These are phyloP conservation scores for Phytophthora multivora DNA, from an alignment of 352 stramenopile species.

Conservation along the genomic window DNA sequence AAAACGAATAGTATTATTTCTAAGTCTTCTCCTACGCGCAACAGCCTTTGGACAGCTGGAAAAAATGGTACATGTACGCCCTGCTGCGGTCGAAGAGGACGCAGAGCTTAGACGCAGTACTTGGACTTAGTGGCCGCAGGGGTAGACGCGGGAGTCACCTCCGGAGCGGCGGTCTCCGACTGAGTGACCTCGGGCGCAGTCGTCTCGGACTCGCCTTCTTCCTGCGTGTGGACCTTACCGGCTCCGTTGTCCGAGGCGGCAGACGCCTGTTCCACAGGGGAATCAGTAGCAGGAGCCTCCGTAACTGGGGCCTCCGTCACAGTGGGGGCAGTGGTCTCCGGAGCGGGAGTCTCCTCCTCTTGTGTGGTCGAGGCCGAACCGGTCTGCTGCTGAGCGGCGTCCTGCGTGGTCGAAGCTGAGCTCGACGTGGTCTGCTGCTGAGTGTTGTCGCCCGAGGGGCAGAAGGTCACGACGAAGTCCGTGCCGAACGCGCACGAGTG, in stretches of 20 bases:
- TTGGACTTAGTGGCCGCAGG: conserved; percentile 32
- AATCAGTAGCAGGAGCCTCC: conserved; percentile 19
- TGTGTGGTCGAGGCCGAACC: conserved; percentile 7
- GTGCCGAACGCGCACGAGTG: conserved; percentile 65
- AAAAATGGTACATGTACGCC: conserved; percentile 16
- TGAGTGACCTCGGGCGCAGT: conserved; percentile 14
- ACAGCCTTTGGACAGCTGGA: conserved; percentile 24
- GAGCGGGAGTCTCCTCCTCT: conserved; percentile 17
- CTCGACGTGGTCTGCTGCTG: conserved; percentile 23
- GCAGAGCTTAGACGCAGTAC: conserved; percentile 33
- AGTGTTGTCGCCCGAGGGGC: conserved; percentile 36
- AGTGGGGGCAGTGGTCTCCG: conserved; percentile 15
- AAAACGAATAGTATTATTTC: conserved; percentile 17
- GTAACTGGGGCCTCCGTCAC: conserved; percentile 12
- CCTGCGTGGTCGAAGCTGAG: conserved; percentile 13
- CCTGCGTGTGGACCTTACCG: conserved; percentile 25
- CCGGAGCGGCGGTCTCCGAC: conserved; percentile 9
- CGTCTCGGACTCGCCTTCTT: conserved; percentile 20
- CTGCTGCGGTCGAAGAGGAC: conserved; percentile 7
- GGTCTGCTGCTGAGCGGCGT: conserved; percentile 15
- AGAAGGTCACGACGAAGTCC: conserved; percentile 76
- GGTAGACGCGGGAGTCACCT: conserved; percentile 21
- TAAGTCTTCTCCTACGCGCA: conserved; percentile 19
- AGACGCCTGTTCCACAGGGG: conserved; percentile 23
- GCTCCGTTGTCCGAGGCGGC: conserved; percentile 24